phyloP scores from a whole-genome alignment of 192 early-diverging fungal genomes.

The Dimargaris xerosporica region DNA sequence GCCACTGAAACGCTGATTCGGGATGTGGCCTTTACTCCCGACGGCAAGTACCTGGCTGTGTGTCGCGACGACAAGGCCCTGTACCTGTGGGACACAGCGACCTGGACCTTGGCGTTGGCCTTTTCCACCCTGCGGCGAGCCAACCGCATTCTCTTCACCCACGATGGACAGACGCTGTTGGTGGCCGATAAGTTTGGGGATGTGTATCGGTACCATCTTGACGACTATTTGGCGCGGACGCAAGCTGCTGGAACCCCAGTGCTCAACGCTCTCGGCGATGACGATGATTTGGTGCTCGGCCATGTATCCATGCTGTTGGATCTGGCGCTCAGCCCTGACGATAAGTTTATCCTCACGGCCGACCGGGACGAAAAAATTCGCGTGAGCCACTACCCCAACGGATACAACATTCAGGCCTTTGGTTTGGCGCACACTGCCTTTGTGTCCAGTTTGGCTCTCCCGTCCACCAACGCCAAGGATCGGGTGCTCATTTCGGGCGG shows the following conservation, averaged over 20 bases:
- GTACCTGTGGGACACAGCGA: constrained; percentile 41
- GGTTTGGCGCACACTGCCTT: constrained; percentile 71
- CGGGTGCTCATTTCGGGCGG: constrained; percentile 6
- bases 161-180: constrained; percentile 40
- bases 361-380: constrained; percentile 98
- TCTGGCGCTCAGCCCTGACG: constrained; percentile 49
- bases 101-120: constrained; percentile 34
- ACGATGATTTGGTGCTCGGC: constrained; percentile 37
- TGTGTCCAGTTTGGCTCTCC: background rate
- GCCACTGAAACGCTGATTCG: constrained; percentile 27
- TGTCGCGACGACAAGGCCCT: constrained; percentile 53
- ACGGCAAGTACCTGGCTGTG: constrained; percentile 38
- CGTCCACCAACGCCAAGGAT: background rate
- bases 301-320: constrained; percentile 92
- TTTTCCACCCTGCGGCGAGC: constrained; percentile 46
- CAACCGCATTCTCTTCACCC: constrained; percentile 57
- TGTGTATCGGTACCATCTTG: constrained; percentile 49
- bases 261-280: background rate
- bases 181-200: constrained; percentile 95
- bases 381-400: constrained; percentile 77
- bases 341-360: constrained; percentile 61
- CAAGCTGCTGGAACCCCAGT: background rate
- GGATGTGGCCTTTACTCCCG: constrained; percentile 35
- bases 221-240: background rate
- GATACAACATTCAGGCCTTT: constrained; percentile 77